phyloP scores from a whole-genome alignment of 495 filamentous ascomycete genomes.

The Podospora pseudopauciseta region DNA sequence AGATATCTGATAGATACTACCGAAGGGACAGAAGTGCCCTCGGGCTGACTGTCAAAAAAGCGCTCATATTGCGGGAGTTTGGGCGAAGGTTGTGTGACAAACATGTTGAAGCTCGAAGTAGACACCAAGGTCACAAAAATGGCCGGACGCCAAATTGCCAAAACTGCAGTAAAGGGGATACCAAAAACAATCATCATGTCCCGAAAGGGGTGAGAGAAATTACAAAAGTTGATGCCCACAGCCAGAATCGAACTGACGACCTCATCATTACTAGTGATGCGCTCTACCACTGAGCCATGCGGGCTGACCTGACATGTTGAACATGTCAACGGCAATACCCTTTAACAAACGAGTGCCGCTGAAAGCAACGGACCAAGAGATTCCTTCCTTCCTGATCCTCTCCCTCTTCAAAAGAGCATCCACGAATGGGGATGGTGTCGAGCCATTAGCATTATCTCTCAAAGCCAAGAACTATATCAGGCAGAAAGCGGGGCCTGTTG shows the following conservation, averaged over 20 bases:
- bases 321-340: neutral
- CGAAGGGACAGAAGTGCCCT: too few species aligned
- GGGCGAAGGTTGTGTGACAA: neutral
- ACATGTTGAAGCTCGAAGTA: too few species aligned
- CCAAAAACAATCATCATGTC: too few species aligned
- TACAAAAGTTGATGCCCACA: slow-evolving; percentile 15
- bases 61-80: neutral
- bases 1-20: too few species aligned
- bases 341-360: neutral
- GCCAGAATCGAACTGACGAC: slow-evolving; percentile 25
- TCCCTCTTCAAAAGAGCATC: neutral
- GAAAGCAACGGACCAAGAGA: neutral
- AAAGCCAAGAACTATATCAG: neutral
- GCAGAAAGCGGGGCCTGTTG: neutral
- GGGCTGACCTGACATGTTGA: slow-evolving; percentile 5
- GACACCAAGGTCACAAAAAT: too few species aligned
- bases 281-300: slow-evolving; percentile 25
- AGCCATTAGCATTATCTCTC: neutral
- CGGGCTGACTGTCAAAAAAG: neutral
- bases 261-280: slow-evolving; percentile 25
- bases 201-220: too few species aligned
- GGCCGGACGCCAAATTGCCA: too few species aligned
- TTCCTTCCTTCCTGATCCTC: neutral
- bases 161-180: too few species aligned
- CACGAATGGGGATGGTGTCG: neutral